Conservation (phyloP, 139 green algal species). For the Tetradesmus obliquus region DNA sequence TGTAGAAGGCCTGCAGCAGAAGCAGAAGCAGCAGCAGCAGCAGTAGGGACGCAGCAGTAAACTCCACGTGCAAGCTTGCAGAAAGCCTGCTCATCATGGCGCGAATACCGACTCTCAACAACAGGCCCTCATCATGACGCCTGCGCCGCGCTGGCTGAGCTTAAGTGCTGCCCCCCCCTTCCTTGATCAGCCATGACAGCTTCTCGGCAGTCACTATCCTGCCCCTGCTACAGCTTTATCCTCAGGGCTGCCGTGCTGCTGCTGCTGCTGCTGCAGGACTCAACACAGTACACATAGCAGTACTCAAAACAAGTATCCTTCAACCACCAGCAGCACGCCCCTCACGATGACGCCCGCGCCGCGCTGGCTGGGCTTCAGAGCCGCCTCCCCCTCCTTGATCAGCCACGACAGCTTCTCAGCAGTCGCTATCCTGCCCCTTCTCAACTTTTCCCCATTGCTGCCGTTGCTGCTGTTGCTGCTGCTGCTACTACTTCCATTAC, state of each 20-base stretch:
- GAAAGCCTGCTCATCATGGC: too few relatives aligned
- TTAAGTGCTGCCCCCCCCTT: conserved; percentile 87
- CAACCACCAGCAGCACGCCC: not conserved
- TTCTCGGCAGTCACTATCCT: conserved; percentile 92
- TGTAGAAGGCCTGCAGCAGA: conserved; percentile 92
- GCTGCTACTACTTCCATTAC: not conserved
- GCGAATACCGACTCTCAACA: too few relatives aligned
- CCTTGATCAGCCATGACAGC: conserved; percentile 91
- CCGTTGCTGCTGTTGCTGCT: not conserved
- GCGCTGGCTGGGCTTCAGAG: conserved; percentile 84
- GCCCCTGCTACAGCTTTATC: conserved; percentile 48
- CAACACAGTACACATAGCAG: not conserved
- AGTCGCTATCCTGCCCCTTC: conserved; percentile 73
- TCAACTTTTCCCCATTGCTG: too few relatives aligned
- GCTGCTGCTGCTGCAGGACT: not conserved
- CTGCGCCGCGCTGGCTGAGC: conserved; percentile 82
- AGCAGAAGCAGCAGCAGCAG: not conserved
- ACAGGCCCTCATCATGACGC: conserved; percentile 79
- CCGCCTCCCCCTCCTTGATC: conserved; percentile 83
- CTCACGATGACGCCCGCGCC: conserved; percentile 86
- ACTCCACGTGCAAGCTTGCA: too few relatives aligned
- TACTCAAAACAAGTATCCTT: not conserved
- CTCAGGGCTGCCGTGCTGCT: not conserved
- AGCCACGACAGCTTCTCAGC: conserved; percentile 98
- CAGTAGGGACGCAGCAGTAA: not conserved